Evolutionary conservation across 805 yeast species (phyloP), one percentile per base, ranked within the genome.

Genomic region (Pichia cephalocereana): DNA sequence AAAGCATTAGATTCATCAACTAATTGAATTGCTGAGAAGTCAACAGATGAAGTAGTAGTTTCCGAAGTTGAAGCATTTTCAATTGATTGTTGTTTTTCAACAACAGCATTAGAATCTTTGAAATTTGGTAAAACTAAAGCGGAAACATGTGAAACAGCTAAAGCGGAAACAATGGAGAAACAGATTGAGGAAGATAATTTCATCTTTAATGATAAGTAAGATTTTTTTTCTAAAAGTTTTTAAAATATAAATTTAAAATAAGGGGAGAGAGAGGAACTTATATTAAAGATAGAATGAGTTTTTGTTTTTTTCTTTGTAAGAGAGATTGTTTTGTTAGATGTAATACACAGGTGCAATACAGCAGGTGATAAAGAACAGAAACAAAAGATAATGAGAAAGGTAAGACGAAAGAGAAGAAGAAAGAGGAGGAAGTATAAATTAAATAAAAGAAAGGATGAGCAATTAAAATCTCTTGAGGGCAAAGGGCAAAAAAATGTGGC

Each of bases 1-100:
- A 78, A 77, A 31, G 63, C 55, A 15, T 64, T 60, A 12, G 53
- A 52, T 26, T 50, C 53, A 17, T 57, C 47, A 8, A 57, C 41
- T 23, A 59, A 45, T 27, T 51, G 34, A 34, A 44, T 39, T 12
- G 47, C 37, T 11, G 44, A 23, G 31, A 32, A 38, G 14, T 46
- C 51, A 26, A 31, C 28, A 1, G 43, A 43, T 11, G 42, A 41
- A 32, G 41, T 47, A n/a, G 6, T 18, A n/a, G 32, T 8, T 9
- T n/a, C 7, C 19, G 34, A 42, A n/a, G 46, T 46, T 36, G 52
- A 44, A 36, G 48, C 46, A 14, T 58, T 59, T 47, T 72, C 69
- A 27, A 68, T 70, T 41, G 69, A 23, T 23, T 23, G 69, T 51
- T 69, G 40, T 8, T 34, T 46, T 19, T 43, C 42, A 27, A 46